A percentile compares a stretch with the other conserved stretches of the same genome.
These are phyloP conservation scores for Silene coronaria DNA, from an alignment of 179 eudicot genomes.

Conservation along the genomic window DNA sequence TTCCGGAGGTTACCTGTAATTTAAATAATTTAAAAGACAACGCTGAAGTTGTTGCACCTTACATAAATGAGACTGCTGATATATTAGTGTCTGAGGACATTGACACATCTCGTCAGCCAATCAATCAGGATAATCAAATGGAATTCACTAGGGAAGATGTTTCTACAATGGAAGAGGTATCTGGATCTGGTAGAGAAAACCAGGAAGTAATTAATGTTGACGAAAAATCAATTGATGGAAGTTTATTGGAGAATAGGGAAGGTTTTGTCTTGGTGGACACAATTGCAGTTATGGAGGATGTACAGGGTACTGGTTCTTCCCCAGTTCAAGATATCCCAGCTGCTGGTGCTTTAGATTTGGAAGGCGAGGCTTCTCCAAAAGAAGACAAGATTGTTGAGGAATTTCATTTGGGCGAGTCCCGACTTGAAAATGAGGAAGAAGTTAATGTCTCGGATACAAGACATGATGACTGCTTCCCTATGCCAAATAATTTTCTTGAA, in stretches of 20 bases:
- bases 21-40: constrained; percentile 26
- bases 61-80: constrained; percentile 16
- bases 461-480: constrained; percentile 27
- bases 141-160: constrained; percentile 29
- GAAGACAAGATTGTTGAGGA: constrained; percentile 24
- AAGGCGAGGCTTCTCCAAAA: constrained; percentile 17
- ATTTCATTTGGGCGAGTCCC: constrained; percentile 17
- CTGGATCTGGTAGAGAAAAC: constrained; percentile 19
- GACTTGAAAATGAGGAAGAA: constrained; percentile 29
- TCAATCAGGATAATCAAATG: constrained; percentile 28
- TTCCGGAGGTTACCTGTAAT: constrained; percentile 25
- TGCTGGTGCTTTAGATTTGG: constrained; percentile 21
- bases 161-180: constrained; percentile 25
- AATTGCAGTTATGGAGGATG: constrained; percentile 13
- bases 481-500: not conserved
- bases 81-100: constrained; percentile 17
- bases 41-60: constrained; percentile 20
- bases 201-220: constrained; percentile 14
- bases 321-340: constrained; percentile 18
- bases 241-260: constrained; percentile 28
- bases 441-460: constrained; percentile 24
- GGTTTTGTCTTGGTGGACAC: constrained; percentile 24
- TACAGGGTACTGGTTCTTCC: constrained; percentile 18
- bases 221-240: constrained; percentile 18
- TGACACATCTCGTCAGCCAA: constrained; percentile 23